Base-by-base conservation (phyloP, 2,329 filamentous ascomycete genomes). In the Beauveria scarabaeidicola region DNA sequence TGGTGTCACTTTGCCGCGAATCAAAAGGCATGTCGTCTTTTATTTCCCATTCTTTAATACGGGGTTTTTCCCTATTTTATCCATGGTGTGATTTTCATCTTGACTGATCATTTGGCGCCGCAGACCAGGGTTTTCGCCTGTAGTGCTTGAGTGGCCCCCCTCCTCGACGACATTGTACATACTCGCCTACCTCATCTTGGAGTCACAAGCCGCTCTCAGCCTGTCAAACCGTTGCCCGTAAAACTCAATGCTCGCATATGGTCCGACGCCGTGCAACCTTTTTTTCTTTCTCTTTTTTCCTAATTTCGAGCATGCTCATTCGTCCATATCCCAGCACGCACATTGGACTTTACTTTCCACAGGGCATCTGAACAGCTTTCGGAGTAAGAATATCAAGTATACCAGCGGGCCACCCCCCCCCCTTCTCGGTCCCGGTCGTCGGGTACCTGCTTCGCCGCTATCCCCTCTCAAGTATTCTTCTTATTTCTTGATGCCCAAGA, bases 401-500 rank as follows among this genome's bases (percentile, higher is more conserved):
- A 32, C 4, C 2, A 27, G 21, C 52, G 6, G 29, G 11, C 50
- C 19, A 52, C 46, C 44, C 46, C 15, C 23, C 43, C 32, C 40
- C 15, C 21, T 17, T n/a, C 52, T 54, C 9, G n/a, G 41, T 56
- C 43, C 43, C 43, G 13, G 27, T 19, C 43, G 29, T 56, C 53
- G 43, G 53, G 53, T 56, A 56, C 53, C 53, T 56, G 53, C 19
- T 54, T 54, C 27, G 15, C 25, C 19, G 32, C 32, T 29, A 41
- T 25, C 23, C 13, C 10, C 15, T 19, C 23, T 25, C 5, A 32
- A 32, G 29, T 13, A 32, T 32, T 13, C 29, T 32, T 21, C 27
- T 11, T 19, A 9, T 29, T 19, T 51, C 21, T 56, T 56, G 53
- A 38, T 56, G 53, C 53, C 53, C 46, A 47, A 58, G 13, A 58